Evolutionary conservation across 352 stramenopile species (phyloP), one percentile per base, ranked within the genome.

Genomic region (Globisporangium polare): DNA sequence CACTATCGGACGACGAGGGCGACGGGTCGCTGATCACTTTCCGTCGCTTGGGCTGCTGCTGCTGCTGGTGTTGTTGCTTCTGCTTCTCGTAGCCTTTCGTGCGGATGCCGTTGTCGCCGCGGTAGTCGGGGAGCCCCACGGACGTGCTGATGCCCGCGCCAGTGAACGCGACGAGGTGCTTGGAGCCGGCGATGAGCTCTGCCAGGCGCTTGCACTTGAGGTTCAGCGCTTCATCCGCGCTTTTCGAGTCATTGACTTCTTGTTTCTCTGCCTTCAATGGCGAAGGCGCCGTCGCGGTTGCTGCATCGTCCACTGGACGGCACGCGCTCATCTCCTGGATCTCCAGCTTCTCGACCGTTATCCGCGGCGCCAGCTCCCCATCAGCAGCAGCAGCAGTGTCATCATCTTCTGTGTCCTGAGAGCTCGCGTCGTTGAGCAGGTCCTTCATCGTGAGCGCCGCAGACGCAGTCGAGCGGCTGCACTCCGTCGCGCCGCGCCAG

Each of bases 91-190:
- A 80, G 18, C 75, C 67, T 59, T 84, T 89, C 12, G 77, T 93
- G 39, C 85, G 83, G 52, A 94, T 91, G 0, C 85, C 85, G 39
- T 89, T 71, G 45, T 90, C 81, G n/a, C 85, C 85, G 29, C 85
- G 82, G 65, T 94, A 94, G 69, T 94, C 85, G 0, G 85, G 85
- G 24, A 94, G 71, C 6, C 85, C 85, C 2, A 88, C 79, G 8
- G 85, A 88, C 9, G 85, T 94, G 58, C 80, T 91, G 62, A 94
- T 85, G 20, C 85, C 85, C 1, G 85, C 85, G 33, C 85, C 85
- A 3, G 85, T 94, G 65, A 94, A 94, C 42, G 81, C 85, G 42
- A 94, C 81, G 2, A 94, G 65, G 46, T 92, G 81, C 55, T 72
- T 81, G 18, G 83, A 83, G 45, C 64, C 64, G 15, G 68, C 68